Evolutionary conservation across 352 stramenopile species (phyloP).

Genomic region (Ochromonadaceae sp.): DNA sequence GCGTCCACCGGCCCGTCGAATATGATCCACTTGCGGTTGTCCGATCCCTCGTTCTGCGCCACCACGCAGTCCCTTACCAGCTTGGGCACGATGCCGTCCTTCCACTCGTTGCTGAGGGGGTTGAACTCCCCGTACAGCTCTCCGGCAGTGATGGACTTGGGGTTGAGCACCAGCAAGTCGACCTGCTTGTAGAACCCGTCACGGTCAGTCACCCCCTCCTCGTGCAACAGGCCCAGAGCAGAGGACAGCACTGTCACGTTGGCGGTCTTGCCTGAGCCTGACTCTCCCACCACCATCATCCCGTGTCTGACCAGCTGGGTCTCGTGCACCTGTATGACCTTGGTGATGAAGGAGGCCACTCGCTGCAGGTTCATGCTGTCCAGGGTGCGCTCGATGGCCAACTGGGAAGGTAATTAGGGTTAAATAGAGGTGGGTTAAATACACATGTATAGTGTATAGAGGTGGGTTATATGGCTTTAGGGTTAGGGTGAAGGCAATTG

Average conservation of each 20-base stretch:
- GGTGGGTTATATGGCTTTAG: no score
- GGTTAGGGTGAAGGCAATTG: no score
- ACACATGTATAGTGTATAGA: no score
- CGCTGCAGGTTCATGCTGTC: constrained; percentile 60
- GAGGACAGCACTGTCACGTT: constrained; percentile 64
- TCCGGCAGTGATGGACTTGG: constrained; percentile 74
- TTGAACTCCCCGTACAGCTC: constrained; percentile 85
- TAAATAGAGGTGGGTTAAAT: no score
- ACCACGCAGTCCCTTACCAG: constrained; percentile 63
- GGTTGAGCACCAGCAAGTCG: constrained; percentile 65
- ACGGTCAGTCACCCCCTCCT: constrained; percentile 41
- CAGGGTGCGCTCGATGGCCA: constrained; percentile 49
- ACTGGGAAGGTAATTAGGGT: no score
- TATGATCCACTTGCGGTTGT: constrained; percentile 69
- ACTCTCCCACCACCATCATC: constrained; percentile 80
- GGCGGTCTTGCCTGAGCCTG: constrained; percentile 66
- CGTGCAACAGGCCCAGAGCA: constrained; percentile 61
- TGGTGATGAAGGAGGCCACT: constrained; percentile 74
- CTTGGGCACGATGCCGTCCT: constrained; percentile 48
- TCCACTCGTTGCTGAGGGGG: constrained; percentile 76
- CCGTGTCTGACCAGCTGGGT: constrained; percentile 64
- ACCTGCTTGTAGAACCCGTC: constrained; percentile 42
- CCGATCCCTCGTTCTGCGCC: constrained; percentile 36
- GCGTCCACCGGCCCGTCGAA: constrained; percentile 72
- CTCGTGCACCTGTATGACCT: constrained; percentile 61